phyloP scores from a whole-genome alignment of 257 asterid genomes.

The Anisodus acutangulus region DNA sequence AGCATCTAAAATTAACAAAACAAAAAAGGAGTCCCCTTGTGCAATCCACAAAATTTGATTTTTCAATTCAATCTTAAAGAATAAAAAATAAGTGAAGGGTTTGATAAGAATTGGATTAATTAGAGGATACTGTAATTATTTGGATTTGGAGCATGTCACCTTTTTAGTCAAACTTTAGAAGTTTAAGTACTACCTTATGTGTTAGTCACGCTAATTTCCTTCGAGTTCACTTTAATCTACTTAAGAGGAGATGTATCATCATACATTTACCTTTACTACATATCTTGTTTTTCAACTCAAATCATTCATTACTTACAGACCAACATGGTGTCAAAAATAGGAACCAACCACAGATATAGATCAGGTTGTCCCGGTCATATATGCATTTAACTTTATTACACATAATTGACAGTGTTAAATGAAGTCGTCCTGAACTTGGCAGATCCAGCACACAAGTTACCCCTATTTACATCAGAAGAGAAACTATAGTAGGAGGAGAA shows the following conservation, averaged over 20 bases:
- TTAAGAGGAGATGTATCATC: not conserved
- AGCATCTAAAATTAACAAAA: not conserved
- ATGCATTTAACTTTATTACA: not conserved
- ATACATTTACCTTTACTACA: not conserved
- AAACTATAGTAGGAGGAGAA: not conserved
- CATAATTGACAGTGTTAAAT: not conserved
- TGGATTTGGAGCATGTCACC: not conserved
- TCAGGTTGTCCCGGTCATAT: not conserved
- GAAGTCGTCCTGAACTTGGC: not conserved
- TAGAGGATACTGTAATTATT: not conserved
- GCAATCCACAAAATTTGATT: not conserved
- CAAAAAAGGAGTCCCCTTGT: not conserved
- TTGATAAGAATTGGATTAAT: not conserved
- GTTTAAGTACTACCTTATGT: not conserved
- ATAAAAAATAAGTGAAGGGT: not conserved
- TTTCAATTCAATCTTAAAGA: not conserved
- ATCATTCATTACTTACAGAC: not conserved
- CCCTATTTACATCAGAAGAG: not conserved
- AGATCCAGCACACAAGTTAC: not conserved
- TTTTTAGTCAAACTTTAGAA: not conserved
- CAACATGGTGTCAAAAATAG: conserved; percentile 2
- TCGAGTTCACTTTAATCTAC: not conserved
- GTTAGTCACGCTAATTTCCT: not conserved
- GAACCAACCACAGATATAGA: not conserved
- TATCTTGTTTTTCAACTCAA: not conserved